Evolutionary conservation across 2,329 filamentous ascomycete genomes (phyloP), one percentile per base, ranked within the genome.

Genomic region (Xylariaceae sp.): DNA sequence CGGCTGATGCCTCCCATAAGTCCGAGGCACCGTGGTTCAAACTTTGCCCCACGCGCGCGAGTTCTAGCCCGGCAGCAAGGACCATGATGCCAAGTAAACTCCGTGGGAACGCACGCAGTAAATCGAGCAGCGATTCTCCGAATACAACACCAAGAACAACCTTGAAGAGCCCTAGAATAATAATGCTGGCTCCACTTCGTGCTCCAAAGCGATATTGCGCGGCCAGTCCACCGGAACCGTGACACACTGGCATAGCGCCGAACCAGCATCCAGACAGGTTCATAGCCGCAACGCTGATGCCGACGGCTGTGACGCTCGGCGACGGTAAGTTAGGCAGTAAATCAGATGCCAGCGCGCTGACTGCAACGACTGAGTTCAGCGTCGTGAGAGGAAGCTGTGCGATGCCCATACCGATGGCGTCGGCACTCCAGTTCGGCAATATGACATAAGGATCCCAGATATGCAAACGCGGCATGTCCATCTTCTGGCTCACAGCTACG

Each of bases 141-240:
- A 92, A 88, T 24, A 91, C 66, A 0, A 96, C 68, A 0, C 93
- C 93, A 0, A 97, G 76, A 0, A 87, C 4, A 4, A 96, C 71
- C 71, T 97, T 97, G 56, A 89, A 73, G 0, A 82, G 39, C 0
- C 93, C 93, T 0, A 97, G 82, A 20, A 96, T 69, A 47, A 97
- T 84, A 57, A 97, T 81, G 63, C 88, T 92, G 0, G 91, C 85
- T 8, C 93, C 93, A 54, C 90, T 95, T 41, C 93, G 86, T 4
- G 93, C 92, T 0, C 93, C 93, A 63, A 97, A 97, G 4, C 91
- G 85, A 70, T 91, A 91, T 70, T 97, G 93, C 0, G 89, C 94
- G 4, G 94, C 94, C 0, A 97, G 77, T 0, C 93, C 93, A 2
- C 93, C 93, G 0, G 91, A 91, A 4, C 93, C 93, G 69, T 97